phyloP scores from a whole-genome alignment of 139 green algal genomes.

The Chlamydomonas sp. region DNA sequence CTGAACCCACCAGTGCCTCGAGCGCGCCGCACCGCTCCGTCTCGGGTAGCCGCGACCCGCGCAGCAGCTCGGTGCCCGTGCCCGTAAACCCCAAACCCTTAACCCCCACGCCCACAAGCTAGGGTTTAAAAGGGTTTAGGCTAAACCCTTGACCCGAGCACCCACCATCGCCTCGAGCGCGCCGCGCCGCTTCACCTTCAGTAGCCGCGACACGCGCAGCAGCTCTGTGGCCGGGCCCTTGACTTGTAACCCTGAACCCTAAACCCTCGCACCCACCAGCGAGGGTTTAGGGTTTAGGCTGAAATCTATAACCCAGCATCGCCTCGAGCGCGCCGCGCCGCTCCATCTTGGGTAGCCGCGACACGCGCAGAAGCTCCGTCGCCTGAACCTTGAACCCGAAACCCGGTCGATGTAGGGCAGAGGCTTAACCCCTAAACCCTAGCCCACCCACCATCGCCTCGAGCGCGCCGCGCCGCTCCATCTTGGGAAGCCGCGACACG shows the following conservation, averaged over 20 bases:
- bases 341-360: too few species aligned
- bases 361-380: too few species aligned
- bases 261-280: slow-evolving; percentile 31
- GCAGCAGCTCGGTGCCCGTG: too few species aligned
- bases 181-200: slow-evolving; percentile 56
- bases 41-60: slow-evolving; percentile 38
- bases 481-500: slow-evolving; percentile 37
- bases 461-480: slow-evolving; percentile 41
- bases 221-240: slow-evolving; percentile 60
- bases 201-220: slow-evolving; percentile 48
- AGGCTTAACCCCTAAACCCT: too few species aligned
- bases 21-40: slow-evolving; percentile 41
- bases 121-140: slow-evolving; percentile 24
- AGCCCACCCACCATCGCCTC: slow-evolving; percentile 22
- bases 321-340: slow-evolving; percentile 39
- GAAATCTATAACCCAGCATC: too few species aligned
- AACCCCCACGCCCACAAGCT: too few species aligned
- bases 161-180: slow-evolving; percentile 33
- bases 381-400: too few species aligned
- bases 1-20: too few species aligned
- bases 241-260: slow-evolving; percentile 61
- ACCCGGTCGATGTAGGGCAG: too few species aligned
- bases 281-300: too few species aligned
- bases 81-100: too few species aligned
- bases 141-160: slow-evolving; percentile 15